Percentiles rank a stretch among this genome's conserved stretches.
Conservation (phyloP, 78 protist genomes). For the Polysphondylium violaceum region DNA sequence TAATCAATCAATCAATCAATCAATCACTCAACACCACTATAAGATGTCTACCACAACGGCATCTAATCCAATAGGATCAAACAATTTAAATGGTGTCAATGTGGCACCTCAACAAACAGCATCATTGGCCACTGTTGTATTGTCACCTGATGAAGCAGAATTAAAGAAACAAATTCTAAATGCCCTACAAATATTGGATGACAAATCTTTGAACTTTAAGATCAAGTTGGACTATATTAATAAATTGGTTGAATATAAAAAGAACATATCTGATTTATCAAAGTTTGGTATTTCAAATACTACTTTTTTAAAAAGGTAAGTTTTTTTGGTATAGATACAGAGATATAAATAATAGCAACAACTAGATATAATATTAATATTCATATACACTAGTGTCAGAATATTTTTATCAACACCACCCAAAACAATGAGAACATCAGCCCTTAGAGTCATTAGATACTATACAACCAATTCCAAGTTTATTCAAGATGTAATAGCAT, state of each 20-base stretch:
- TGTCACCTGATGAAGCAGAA: background rate
- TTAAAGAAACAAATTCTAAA: constrained; percentile 26
- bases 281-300: constrained; percentile 2
- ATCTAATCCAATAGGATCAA: too few relatives aligned
- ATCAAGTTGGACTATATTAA: constrained; percentile 51
- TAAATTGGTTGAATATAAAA: constrained; percentile 48
- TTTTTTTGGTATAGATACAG: background rate
- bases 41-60: too few relatives aligned
- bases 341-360: background rate
- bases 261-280: constrained; percentile 26
- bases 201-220: constrained; percentile 29
- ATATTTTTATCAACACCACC: constrained; percentile 69
- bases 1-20: too few relatives aligned
- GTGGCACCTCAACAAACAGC: too few relatives aligned
- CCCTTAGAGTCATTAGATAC: constrained; percentile 49
- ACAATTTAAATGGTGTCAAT: too few relatives aligned
- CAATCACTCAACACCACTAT: too few relatives aligned
- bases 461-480: constrained; percentile 21
- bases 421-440: constrained; percentile 75
- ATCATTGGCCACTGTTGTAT: too few relatives aligned
- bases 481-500: constrained; percentile 15
- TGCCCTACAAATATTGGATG: constrained; percentile 38
- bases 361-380: background rate
- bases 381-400: constrained; percentile 23
- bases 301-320: constrained; percentile 38